A percentile compares a stretch with the other conserved stretches of the same genome.
phyloP scores from a whole-genome alignment of 805 yeast species.

The Barnettozyma pratensis region DNA sequence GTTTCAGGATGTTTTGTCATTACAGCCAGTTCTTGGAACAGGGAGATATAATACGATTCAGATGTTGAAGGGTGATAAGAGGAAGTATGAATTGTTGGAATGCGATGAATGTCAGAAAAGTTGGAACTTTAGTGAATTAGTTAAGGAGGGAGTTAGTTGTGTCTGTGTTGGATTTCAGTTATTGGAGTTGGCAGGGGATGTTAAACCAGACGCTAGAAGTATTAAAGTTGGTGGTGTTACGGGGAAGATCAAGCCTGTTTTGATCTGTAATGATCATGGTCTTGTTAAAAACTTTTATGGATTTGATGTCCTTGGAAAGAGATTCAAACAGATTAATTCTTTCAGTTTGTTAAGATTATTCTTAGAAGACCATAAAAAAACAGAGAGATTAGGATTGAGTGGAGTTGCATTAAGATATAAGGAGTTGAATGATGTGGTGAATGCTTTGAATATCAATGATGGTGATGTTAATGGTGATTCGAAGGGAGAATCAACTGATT shows the following conservation, averaged over 20 bases:
- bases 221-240: conserved; percentile 17
- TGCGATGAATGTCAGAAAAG: conserved; percentile 52
- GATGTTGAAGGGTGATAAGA: conserved; percentile 25
- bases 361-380: conserved; percentile 18
- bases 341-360: conserved; percentile 16
- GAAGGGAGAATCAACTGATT: too few relatives aligned
- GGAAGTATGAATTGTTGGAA: conserved; percentile 26
- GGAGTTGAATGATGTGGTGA: conserved; percentile 25
- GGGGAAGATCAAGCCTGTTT: conserved; percentile 41
- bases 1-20: conserved; percentile 34
- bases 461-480: neutral
- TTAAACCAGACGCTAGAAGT: conserved; percentile 19
- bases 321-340: conserved; percentile 10
- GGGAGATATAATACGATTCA: conserved; percentile 24
- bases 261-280: conserved; percentile 39
- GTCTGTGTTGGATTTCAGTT: conserved; percentile 47
- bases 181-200: conserved; percentile 1
- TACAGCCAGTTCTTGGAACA: conserved; percentile 46
- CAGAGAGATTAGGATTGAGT: conserved; percentile 12
- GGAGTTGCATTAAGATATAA: conserved; percentile 37
- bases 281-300: conserved; percentile 16
- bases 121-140: conserved; percentile 34
- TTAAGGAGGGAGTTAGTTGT: conserved; percentile 44
- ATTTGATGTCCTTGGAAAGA: conserved; percentile 19
- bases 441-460: neutral